Base-by-base conservation (phyloP, 2,329 filamentous ascomycete species). In the Leptographium procerum region DNA sequence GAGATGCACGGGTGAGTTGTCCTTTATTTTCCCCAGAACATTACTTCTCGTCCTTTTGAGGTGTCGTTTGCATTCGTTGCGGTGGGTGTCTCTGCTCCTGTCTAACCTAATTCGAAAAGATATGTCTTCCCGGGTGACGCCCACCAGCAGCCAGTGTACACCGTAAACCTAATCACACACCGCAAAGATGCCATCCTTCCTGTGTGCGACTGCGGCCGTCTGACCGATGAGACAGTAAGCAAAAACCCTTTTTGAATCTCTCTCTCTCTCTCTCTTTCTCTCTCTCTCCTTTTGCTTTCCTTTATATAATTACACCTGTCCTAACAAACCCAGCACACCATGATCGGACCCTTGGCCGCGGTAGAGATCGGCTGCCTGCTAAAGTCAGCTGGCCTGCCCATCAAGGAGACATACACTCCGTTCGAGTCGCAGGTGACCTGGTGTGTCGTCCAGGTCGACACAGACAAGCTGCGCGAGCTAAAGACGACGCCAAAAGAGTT, bases 371-470 rank as follows among this genome's bases (percentile, higher is more conserved):
- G 67, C 7, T 64, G 69, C 3, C 59, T 74, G 22, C 71, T 66
- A 54, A 68, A 73, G 59, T 63, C 67, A 13, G 61, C 67, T 8
- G 69, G 66, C 1, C 66, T 80, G 2, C 77, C 77, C 0, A 68
- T 80, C 56, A 72, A 63, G 4, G 72, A 78, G 14, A 71, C 71
- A 1, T 76, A 72, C 61, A 61, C 75, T 0, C 75, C 74, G 0
- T 74, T 77, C 54, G 74, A 77, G 59, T 70, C 74, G 0, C 73
- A 77, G 58, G 75, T 74, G 0, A 78, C 72, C 0, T 80, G 77
- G 77, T 70, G 71, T 0, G 75, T 69, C 0, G 63, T 86, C 64
- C 76, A 83, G 59, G 76, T 84, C 26, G 82, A 86, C 65, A 79
- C 76, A 1, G 70, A 73, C 7, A 79, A 79, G 64, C 73, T 86